Percentiles rank a stretch among this genome's conserved stretches.
phyloP scores from a whole-genome alignment of 805 yeast genomes.

The Brettanomyces custersianus region DNA sequence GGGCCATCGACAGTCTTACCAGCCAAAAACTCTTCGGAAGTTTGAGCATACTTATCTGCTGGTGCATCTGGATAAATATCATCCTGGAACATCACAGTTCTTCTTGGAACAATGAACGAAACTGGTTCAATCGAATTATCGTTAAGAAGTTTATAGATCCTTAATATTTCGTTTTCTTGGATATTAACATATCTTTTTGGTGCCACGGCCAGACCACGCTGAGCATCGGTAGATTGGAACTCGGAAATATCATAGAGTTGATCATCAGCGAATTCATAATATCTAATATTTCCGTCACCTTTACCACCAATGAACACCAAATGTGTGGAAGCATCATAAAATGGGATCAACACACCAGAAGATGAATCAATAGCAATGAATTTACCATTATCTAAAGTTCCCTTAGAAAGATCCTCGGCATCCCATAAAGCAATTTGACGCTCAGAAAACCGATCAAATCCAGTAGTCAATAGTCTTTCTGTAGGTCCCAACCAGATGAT shows the following conservation, averaged over 20 bases:
- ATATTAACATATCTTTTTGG: constrained; percentile 78
- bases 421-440: constrained; percentile 97
- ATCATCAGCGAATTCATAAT: constrained; percentile 83
- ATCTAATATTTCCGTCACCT: constrained; percentile 96
- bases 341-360: constrained; percentile 90
- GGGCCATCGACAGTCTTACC: constrained; percentile 86
- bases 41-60: constrained; percentile 65
- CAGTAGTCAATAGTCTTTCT: constrained; percentile 84
- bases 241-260: constrained; percentile 80
- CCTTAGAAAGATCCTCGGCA: constrained; percentile 57
- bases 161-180: constrained; percentile 75
- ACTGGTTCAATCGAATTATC: constrained; percentile 84
- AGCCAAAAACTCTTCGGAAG: constrained; percentile 68
- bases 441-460: constrained; percentile 85
- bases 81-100: constrained; percentile 84
- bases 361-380: constrained; percentile 80
- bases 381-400: constrained; percentile 90
- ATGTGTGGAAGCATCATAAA: constrained; percentile 72
- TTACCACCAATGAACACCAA: constrained; percentile 89
- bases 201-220: constrained; percentile 88
- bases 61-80: constrained; percentile 93
- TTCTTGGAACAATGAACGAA: constrained; percentile 89
- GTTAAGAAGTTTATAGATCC: constrained; percentile 78
- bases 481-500: constrained; percentile 85
- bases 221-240: constrained; percentile 82